A percentile compares a stretch with the other conserved stretches of the same genome.
Conservation (phyloP, 805 yeast genomes). For the Ascoidea tarda region DNA sequence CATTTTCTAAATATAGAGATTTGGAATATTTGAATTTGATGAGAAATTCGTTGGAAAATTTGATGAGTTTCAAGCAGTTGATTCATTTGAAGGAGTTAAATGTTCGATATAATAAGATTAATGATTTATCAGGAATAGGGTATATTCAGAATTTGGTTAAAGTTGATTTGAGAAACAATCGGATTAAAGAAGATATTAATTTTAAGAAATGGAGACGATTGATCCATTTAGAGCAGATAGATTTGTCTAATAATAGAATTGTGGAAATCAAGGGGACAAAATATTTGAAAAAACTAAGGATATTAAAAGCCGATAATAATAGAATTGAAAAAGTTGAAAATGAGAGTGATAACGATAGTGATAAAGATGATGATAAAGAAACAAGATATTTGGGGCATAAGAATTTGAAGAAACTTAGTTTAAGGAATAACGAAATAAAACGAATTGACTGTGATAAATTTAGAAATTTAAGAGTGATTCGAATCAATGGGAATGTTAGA, state of each 20-base stretch:
- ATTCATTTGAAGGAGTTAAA: conserved; percentile 24
- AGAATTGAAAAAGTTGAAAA: conserved; percentile 1
- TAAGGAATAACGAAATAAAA: conserved; percentile 4
- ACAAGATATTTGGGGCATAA: not conserved
- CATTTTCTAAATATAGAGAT: conserved; percentile 11
- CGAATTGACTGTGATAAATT: conserved; percentile 3
- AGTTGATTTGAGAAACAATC: conserved; percentile 23
- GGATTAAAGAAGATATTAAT: conserved; percentile 12
- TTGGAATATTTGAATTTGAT: conserved; percentile 23
- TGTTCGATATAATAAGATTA: conserved; percentile 7
- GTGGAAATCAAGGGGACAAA: conserved; percentile 18
- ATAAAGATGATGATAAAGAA: conserved; percentile 1
- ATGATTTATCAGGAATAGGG: conserved; percentile 21
- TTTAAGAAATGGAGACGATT: conserved; percentile 4
- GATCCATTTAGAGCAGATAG: conserved; percentile 20
- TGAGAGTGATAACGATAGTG: conserved; percentile 3
- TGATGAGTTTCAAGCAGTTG: conserved; percentile 20
- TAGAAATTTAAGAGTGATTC: conserved; percentile 14
- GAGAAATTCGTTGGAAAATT: conserved; percentile 17
- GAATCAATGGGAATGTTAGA: conserved; percentile 24
- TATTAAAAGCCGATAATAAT: conserved; percentile 11
- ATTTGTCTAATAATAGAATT: conserved; percentile 19
- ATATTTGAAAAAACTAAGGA: conserved; percentile 20
- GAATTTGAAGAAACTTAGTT: conserved; percentile 7
- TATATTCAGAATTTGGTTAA: conserved; percentile 20